phyloP scores from a whole-genome alignment of 345 rosid genomes.

The Barbarea vulgaris region DNA sequence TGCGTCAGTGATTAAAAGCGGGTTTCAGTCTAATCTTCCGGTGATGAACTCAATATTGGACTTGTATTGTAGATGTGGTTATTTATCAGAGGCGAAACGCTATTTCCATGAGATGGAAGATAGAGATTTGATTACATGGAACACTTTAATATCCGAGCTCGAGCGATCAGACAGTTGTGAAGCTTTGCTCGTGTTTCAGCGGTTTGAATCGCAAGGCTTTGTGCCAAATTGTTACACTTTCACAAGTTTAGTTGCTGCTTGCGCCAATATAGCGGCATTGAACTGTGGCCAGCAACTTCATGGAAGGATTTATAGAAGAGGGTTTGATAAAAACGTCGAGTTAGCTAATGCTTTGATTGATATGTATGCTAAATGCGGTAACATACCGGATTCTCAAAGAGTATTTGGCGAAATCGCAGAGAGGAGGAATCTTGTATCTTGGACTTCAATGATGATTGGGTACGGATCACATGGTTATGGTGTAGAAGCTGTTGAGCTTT shows the following conservation, averaged over 20 bases:
- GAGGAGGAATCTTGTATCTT: constrained; percentile 64
- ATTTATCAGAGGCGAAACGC: constrained; percentile 59
- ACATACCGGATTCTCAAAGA: constrained; percentile 54
- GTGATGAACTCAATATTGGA: constrained; percentile 85
- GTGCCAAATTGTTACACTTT: constrained; percentile 78
- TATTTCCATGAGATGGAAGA: constrained; percentile 71
- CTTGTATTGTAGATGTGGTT: constrained; percentile 84
- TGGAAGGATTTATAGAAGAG: constrained; percentile 63
- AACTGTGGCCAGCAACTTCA: constrained; percentile 85
- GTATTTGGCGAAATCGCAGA: constrained; percentile 54
- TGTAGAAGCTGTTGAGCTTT: constrained; percentile 64
- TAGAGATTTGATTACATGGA: constrained; percentile 82
- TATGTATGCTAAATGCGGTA: constrained; percentile 95
- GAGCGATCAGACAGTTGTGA: constrained; percentile 60
- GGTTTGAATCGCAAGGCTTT: constrained; percentile 65
- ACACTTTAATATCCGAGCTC: constrained; percentile 75
- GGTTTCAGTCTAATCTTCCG: constrained; percentile 69
- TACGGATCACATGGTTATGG: constrained; percentile 85
- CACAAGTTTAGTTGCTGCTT: constrained; percentile 72
- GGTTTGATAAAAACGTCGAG: constrained; percentile 55
- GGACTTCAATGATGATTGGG: constrained; percentile 98
- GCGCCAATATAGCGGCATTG: constrained; percentile 68
- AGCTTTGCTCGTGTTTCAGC: constrained; percentile 60
- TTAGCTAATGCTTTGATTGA: constrained; percentile 77
- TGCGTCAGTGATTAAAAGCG: constrained; percentile 54